Evolutionary conservation across 2,329 filamentous ascomycete species (phyloP).

Genomic region (Thielaviopsis euricoi): DNA sequence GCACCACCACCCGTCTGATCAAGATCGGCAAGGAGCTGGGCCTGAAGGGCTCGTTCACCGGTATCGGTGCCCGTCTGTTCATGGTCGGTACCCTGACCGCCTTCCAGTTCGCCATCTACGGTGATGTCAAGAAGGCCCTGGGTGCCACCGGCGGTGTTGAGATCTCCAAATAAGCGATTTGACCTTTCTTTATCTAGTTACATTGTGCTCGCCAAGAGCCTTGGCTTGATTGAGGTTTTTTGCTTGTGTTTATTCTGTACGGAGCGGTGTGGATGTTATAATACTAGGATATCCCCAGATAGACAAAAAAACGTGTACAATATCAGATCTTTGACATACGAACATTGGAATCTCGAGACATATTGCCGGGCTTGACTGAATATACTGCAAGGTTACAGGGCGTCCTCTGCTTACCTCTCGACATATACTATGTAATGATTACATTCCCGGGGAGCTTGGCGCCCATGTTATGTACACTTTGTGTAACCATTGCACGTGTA

Average conservation of each 20-base stretch:
- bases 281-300: slow-evolving; percentile 13
- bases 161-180: slow-evolving; percentile 32
- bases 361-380: no score
- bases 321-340: slow-evolving; percentile 6
- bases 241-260: background rate
- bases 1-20: slow-evolving; percentile 62
- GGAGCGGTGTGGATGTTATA: slow-evolving; percentile 10
- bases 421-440: no score
- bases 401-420: no score
- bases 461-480: no score
- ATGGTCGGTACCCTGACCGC: slow-evolving; percentile 57
- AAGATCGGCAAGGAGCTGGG: slow-evolving; percentile 83
- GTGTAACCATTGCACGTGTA: no score
- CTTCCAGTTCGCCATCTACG: slow-evolving; percentile 82
- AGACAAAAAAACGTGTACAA: slow-evolving; percentile 13
- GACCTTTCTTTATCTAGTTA: background rate
- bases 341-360: background rate
- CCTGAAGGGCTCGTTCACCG: slow-evolving; percentile 58
- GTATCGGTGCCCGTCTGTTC: slow-evolving; percentile 57
- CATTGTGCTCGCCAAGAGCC: background rate
- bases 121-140: slow-evolving; percentile 51
- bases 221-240: background rate
- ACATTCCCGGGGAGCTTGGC: no score
- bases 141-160: slow-evolving; percentile 64
- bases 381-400: no score